Evolutionary conservation across 768 basidiomycete genomes (phyloP), one percentile per base, ranked within the genome.

Genomic region (Pleurotus giganteus): DNA sequence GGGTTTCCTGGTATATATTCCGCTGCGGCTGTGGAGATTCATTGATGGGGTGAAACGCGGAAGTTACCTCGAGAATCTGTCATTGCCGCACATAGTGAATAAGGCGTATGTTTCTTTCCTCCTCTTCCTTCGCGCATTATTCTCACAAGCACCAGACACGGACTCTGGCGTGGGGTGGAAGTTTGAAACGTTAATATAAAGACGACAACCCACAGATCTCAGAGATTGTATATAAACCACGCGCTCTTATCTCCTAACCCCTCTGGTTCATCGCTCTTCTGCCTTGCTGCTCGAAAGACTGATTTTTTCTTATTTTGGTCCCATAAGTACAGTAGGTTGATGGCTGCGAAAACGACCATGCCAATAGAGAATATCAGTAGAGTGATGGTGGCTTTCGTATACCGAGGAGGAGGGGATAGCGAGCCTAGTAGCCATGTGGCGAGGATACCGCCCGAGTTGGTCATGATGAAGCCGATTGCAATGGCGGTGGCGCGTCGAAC

Each of bases 391-490:
- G 80, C 84, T 47, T 71, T 71, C 2, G 62, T 73, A 61, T 84
- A 85, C 11, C 70, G 58, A 8, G 83, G 83, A 1, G 77, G 67
- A 0, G 75, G 68, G 2, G 80, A 81, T 15, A 84, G 63, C 4
- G 70, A 60, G 9, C 82, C 83, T 23, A 47, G 26, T 12, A 47
- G 26, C 46, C 46, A 47, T 12, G 46, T 47, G 4, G 46, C 46
- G 21, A 85, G 76, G 46, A 86, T 84, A 2, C 82, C 83, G 12
- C 83, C 83, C 0, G 74, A 68, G 61, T 85, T 85, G 23, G 79
- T 79, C 72, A 79, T 73, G 60, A 81, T 80, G 57, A 83, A 80
- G 1, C 75, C 75, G 24, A 84, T 72, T 13, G 83, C 84, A 50
- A 85, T 72, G 32, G 78, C 71, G 1, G 84, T 83, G 1, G 83